phyloP scores from a whole-genome alignment of 495 filamentous ascomycete species.

The Tuber microsphaerosporum region DNA sequence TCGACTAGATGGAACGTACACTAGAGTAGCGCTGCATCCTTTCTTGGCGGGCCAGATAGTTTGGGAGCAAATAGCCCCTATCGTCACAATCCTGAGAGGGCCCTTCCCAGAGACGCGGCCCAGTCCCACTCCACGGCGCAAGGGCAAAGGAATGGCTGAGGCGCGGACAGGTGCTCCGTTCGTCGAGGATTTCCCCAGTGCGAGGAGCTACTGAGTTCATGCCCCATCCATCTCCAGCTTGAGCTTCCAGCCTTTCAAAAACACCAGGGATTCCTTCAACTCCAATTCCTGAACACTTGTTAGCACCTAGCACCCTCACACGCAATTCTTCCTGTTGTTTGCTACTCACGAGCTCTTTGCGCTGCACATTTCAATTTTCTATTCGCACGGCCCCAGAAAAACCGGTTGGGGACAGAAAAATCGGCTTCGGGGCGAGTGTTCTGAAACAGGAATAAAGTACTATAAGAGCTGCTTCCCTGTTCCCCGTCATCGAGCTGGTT shows the following conservation, averaged over 20 bases:
- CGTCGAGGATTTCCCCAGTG: neutral
- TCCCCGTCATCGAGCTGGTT: neutral
- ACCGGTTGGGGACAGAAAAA: neutral
- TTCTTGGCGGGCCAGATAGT: neutral
- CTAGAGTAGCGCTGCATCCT: neutral
- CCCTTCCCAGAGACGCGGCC: neutral
- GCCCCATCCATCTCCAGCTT: neutral
- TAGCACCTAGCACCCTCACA: neutral
- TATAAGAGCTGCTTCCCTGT: neutral
- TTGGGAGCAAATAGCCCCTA: neutral
- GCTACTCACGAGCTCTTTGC: neutral
- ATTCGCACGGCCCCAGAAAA: neutral
- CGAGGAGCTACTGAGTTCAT: neutral
- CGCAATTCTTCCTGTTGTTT: neutral
- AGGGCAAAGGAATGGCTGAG: neutral
- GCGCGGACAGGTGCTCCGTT: neutral
- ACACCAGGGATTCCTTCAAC: neutral
- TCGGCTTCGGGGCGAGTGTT: neutral
- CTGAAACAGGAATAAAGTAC: neutral
- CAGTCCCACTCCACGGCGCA: neutral
- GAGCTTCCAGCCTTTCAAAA: neutral
- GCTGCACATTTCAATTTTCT: neutral
- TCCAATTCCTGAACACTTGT: neutral
- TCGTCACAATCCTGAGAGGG: neutral
- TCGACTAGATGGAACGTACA: neutral